A percentile compares a stretch with the other conserved stretches of the same genome.
These are phyloP conservation scores for Neurospora sp. DNA, from an alignment of 2,329 filamentous ascomycete species.

Conservation along the genomic window DNA sequence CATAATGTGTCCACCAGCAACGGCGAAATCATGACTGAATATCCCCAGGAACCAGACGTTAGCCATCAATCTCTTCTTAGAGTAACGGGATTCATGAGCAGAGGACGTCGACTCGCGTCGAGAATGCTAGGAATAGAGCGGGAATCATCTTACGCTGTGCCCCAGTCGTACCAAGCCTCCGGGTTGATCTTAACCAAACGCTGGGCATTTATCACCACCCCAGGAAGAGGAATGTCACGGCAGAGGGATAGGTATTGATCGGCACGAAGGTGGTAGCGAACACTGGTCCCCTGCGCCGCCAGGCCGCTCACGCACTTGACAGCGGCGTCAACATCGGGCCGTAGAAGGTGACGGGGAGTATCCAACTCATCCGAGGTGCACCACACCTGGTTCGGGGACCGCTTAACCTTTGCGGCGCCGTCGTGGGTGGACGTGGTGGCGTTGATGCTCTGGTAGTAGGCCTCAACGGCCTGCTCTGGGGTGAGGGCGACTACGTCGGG, in stretches of 20 bases:
- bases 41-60: neutral
- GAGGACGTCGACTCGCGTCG: neutral
- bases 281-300: no score
- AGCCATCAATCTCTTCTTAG: neutral
- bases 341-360: no score
- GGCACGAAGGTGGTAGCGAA: no score
- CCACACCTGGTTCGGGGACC: no score
- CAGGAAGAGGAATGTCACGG: no score
- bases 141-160: neutral
- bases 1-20: neutral
- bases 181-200: no score
- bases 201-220: neutral
- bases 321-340: no score
- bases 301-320: no score
- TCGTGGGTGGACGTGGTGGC: neutral
- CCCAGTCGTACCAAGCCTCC: no score
- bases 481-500: neutral
- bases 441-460: neutral
- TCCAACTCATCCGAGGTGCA: no score
- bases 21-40: neutral
- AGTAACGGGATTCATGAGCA: neutral
- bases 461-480: neutral
- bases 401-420: neutral
- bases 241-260: no score
- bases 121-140: neutral